Base-by-base conservation (phyloP, 2,329 filamentous ascomycete genomes). In the Fusarium sp. region DNA sequence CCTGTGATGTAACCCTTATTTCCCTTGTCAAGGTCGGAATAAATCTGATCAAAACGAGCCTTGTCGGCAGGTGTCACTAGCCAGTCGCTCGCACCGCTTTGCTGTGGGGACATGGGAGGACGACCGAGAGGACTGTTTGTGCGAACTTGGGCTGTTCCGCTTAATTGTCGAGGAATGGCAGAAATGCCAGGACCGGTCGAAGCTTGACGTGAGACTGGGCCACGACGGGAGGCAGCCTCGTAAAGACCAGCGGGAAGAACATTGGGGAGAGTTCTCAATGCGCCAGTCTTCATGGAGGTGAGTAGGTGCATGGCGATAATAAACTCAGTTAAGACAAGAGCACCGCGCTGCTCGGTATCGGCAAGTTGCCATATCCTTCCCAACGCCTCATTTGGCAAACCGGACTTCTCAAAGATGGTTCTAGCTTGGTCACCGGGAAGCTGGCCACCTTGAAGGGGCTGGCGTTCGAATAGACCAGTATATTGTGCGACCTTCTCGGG, bases 291-390 rank as follows among this genome's bases (percentile, higher is more conserved):
- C 81, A 93, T 93, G 14, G 94, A 97, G 15, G 93, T 95, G 65
- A 99, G 85, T 63, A 99, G 84, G 78, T 99, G 96, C 96, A 99
- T 99, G 45, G 96, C 96, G 75, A 99, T 96, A 76, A 97, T 92
- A 77, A 99, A 99, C 74, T 98, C 96, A 15, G 94, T 95, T 72
- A 90, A 85, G 59, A 94, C 92, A 35, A 99, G 85, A 32, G 91
- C 89, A 50, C 96, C 96, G 53, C 94, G 89, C 80, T 97, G 94
- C 79, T 97, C 94, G 0, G 93, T 96, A 77, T 99, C 96, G 22
- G 94, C 92, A 64, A 99, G 85, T 73, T 92, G 94, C 96, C 96
- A 99, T 82, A 99, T 97, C 71, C 92, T 90, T n/a, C 94, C 94
- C 32, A 99, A 85, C 13, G 92, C 87, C 72, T 98, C 94, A 77